Conservation (phyloP, 1,284 basidiomycete species). For the Fomitopsis pinicola region DNA sequence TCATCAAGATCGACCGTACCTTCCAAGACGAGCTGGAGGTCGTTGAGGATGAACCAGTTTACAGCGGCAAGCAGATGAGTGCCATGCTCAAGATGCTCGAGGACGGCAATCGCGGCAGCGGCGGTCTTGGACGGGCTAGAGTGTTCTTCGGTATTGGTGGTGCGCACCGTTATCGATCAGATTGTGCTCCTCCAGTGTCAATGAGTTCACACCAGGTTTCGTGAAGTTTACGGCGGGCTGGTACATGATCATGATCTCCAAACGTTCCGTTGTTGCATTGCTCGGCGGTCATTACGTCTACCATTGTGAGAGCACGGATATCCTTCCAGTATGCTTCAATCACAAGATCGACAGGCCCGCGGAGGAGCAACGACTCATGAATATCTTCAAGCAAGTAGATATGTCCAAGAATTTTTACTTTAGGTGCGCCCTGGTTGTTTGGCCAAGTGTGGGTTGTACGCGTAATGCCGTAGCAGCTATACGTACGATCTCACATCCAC, state of each 20-base stretch:
- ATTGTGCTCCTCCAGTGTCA: neutral
- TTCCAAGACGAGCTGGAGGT: slow-evolving; percentile 70
- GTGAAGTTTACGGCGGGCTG: slow-evolving; percentile 87
- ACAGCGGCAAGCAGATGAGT: slow-evolving; percentile 86
- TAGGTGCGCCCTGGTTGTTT: slow-evolving; percentile 49
- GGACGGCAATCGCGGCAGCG: slow-evolving; percentile 86
- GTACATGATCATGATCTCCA: slow-evolving; percentile 89
- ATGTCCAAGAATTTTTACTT: slow-evolving; percentile 99
- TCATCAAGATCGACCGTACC: slow-evolving; percentile 90
- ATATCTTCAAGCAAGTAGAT: slow-evolving; percentile 96
- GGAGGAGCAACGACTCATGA: slow-evolving; percentile 84
- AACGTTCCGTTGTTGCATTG: slow-evolving; percentile 89
- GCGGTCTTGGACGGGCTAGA: slow-evolving; percentile 81
- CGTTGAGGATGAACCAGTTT: slow-evolving; percentile 84
- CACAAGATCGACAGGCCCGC: slow-evolving; percentile 79
- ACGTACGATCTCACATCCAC: slow-evolving; percentile 97
- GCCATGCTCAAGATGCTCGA: slow-evolving; percentile 92
- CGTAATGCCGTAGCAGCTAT: slow-evolving; percentile 55
- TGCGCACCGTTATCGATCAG: slow-evolving; percentile 21
- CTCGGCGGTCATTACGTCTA: slow-evolving; percentile 97
- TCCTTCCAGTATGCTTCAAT: slow-evolving; percentile 69
- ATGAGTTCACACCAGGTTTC: slow-evolving; percentile 58
- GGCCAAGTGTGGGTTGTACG: neutral
- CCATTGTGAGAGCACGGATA: slow-evolving; percentile 92
- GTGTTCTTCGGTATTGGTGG: slow-evolving; percentile 80